Conservation (phyloP, 192 early-diverging fungal species). For the Kappamyces sp. region DNA sequence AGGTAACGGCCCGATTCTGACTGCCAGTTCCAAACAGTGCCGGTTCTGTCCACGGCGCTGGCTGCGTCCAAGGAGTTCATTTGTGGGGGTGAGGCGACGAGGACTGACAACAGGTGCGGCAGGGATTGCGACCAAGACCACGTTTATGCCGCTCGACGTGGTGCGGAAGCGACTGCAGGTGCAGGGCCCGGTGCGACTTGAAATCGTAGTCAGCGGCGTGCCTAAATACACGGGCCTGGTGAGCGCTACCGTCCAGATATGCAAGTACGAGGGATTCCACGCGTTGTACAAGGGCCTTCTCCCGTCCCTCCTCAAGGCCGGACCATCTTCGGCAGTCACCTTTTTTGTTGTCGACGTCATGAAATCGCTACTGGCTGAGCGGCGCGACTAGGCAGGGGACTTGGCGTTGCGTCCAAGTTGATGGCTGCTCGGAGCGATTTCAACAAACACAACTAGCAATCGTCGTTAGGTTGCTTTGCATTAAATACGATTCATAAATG, state of each 20-base stretch:
- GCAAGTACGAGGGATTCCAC: slow-evolving; percentile 65
- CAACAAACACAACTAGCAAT: no score
- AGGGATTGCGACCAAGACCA: slow-evolving; percentile 75
- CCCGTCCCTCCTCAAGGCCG: slow-evolving; percentile 81
- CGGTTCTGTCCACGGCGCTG: slow-evolving; percentile 14
- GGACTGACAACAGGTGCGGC: slow-evolving; percentile 43
- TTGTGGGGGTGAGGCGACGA: slow-evolving; percentile 37
- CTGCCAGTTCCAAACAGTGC: neutral
- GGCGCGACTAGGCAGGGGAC: no score
- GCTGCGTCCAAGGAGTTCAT: slow-evolving; percentile 57
- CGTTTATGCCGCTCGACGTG: slow-evolving; percentile 87
- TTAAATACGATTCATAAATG: no score
- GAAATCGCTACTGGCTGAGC: no score
- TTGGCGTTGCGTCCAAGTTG: no score
- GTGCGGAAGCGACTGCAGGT: slow-evolving; percentile 60
- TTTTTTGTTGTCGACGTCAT: slow-evolving; percentile 61
- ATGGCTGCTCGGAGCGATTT: no score
- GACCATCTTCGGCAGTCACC: slow-evolving; percentile 74
- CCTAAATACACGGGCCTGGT: slow-evolving; percentile 63
- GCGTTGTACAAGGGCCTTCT: slow-evolving; percentile 85
- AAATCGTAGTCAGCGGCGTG: slow-evolving; percentile 55
- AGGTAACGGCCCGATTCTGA: slow-evolving; percentile 17
- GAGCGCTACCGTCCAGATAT: slow-evolving; percentile 58
- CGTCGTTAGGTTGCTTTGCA: no score
- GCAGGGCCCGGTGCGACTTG: slow-evolving; percentile 62